phyloP scores from a whole-genome alignment of 116 monocot genomes.

The Papilionanthe hybrid region DNA sequence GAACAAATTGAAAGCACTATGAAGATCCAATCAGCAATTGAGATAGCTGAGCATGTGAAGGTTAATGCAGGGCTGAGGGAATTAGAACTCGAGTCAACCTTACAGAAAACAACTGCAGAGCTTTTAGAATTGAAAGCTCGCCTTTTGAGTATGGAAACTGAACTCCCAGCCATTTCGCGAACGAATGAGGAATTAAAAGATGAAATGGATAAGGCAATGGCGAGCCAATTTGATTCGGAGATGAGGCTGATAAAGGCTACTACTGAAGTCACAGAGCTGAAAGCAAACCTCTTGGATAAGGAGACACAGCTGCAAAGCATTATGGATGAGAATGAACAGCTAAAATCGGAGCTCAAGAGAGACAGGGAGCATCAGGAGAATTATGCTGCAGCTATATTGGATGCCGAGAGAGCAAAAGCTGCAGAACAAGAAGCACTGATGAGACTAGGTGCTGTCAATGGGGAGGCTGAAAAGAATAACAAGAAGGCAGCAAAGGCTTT shows the following conservation, averaged over 20 bases:
- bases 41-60: constrained; percentile 36
- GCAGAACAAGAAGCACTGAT: neutral
- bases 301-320: constrained; percentile 78
- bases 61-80: constrained; percentile 33
- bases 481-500: constrained; percentile 30
- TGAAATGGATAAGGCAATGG: constrained; percentile 8
- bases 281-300: constrained; percentile 69
- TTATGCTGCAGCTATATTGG: constrained; percentile 34
- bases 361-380: constrained; percentile 25
- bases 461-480: constrained; percentile 43
- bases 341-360: constrained; percentile 42
- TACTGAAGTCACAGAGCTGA: constrained; percentile 47
- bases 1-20: constrained; percentile 36
- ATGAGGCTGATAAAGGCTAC: constrained; percentile 20
- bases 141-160: constrained; percentile 55
- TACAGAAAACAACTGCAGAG: constrained; percentile 31
- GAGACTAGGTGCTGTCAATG: neutral
- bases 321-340: constrained; percentile 55
- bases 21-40: constrained; percentile 36
- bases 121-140: constrained; percentile 53
- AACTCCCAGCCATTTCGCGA: constrained; percentile 11
- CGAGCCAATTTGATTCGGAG: constrained; percentile 4
- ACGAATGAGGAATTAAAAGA: constrained; percentile 22
- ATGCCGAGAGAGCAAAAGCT: constrained; percentile 13
- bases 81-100: constrained; percentile 23